Percentiles rank a stretch among this genome's conserved stretches.
phyloP scores from a whole-genome alignment of 768 basidiomycete genomes.

The Neoboletus brunneissimus region DNA sequence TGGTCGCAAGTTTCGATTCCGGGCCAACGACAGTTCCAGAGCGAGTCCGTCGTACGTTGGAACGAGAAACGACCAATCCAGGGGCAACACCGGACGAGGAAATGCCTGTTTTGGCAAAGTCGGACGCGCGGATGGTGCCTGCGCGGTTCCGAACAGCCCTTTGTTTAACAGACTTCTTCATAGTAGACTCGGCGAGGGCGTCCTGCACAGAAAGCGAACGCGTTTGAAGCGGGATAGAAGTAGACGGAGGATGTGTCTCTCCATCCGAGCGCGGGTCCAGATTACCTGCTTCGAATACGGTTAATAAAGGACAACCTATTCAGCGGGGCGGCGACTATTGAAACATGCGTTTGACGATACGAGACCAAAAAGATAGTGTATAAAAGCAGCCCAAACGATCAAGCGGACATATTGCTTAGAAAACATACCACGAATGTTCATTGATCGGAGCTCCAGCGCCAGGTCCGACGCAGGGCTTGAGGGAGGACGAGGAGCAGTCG shows the following conservation, averaged over 20 bases:
- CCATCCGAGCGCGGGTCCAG: conserved; percentile 9
- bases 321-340: neutral
- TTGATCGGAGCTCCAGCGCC: conserved; percentile 20
- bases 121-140: conserved; percentile 52
- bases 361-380: neutral
- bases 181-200: neutral
- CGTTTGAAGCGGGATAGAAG: neutral
- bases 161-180: conserved; percentile 12
- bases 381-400: neutral
- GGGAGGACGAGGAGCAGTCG: neutral
- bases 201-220: conserved; percentile 27
- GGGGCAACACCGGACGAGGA: conserved; percentile 4
- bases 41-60: conserved; percentile 40
- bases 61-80: neutral
- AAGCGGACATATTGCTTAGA: neutral
- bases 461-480: conserved; percentile 22
- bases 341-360: neutral
- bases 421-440: conserved; percentile 30
- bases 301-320: conserved; percentile 8
- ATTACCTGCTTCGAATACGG: conserved; percentile 10
- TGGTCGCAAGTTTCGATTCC: conserved; percentile 21
- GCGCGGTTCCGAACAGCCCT: conserved; percentile 38
- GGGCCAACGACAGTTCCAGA: conserved; percentile 47
- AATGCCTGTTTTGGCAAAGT: conserved; percentile 35
- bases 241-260: neutral